Conservation (phyloP, 2,329 filamentous ascomycete genomes). For the Pseudogymnoascus sp. region DNA sequence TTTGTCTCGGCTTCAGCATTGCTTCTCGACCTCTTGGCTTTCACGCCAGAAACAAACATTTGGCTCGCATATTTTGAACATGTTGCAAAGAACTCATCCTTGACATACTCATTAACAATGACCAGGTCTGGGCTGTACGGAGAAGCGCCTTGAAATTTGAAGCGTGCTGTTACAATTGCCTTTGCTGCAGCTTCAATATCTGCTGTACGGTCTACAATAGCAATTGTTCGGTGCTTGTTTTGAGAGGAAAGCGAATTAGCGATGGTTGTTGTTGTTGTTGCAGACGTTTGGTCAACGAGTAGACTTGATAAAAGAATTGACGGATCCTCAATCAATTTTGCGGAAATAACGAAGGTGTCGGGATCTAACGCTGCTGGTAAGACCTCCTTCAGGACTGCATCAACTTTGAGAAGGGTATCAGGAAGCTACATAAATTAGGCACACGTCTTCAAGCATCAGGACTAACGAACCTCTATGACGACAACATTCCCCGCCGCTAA, state of each 20-base stretch:
- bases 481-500: slow-evolving; percentile 46
- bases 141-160: slow-evolving; percentile 48
- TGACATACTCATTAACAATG: slow-evolving; percentile 55
- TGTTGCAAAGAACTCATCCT: slow-evolving; percentile 46
- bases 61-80: slow-evolving; percentile 34
- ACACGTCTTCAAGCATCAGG: neutral
- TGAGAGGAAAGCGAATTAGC: slow-evolving; percentile 29
- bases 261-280: neutral
- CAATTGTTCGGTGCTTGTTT: slow-evolving; percentile 38
- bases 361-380: slow-evolving; percentile 36
- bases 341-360: slow-evolving; percentile 41
- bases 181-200: slow-evolving; percentile 46
- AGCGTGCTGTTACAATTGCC: slow-evolving; percentile 45
- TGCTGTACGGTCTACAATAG: slow-evolving; percentile 54
- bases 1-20: neutral
- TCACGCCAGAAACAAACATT: slow-evolving; percentile 17
- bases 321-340: slow-evolving; percentile 19
- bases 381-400: slow-evolving; percentile 33
- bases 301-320: slow-evolving; percentile 19
- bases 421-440: slow-evolving; percentile 13
- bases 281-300: slow-evolving; percentile 13
- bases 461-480: slow-evolving; percentile 37
- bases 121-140: slow-evolving; percentile 57
- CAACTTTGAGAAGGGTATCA: slow-evolving; percentile 30
- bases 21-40: neutral